phyloP scores from a whole-genome alignment of 495 filamentous ascomycete genomes.

The Annulohypoxylon maeteangense region DNA sequence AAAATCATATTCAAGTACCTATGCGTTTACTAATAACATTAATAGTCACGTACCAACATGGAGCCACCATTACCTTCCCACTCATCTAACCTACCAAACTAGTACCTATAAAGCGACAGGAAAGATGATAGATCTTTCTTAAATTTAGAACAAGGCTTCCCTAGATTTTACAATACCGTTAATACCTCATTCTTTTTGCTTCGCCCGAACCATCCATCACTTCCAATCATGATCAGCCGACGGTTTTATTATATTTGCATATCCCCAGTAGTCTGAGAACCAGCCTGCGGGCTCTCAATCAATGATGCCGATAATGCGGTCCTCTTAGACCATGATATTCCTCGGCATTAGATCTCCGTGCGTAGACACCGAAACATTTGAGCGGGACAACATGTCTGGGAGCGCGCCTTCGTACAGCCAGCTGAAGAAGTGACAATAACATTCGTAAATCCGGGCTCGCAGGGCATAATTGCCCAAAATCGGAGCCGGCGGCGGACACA shows the following conservation, averaged over 20 bases:
- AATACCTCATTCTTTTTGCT: background rate
- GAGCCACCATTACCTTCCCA: too few relatives aligned
- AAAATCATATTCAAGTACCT: too few relatives aligned
- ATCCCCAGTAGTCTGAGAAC: slow-evolving; percentile 3
- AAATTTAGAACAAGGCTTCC: background rate
- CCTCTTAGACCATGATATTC: background rate
- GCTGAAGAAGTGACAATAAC: background rate
- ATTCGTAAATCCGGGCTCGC: background rate
- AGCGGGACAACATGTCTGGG: background rate
- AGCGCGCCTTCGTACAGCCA: background rate
- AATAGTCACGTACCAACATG: too few relatives aligned
- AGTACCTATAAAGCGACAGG: too few relatives aligned
- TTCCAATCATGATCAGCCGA: background rate
- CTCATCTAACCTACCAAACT: too few relatives aligned
- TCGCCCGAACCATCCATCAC: background rate
- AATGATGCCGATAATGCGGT: background rate
- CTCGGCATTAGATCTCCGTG: background rate
- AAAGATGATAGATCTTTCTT: too few relatives aligned
- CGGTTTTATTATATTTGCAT: background rate
- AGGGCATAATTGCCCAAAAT: background rate
- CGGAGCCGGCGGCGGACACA: background rate
- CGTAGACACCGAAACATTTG: background rate
- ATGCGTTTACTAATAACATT: too few relatives aligned
- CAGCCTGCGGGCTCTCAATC: background rate
- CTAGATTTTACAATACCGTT: background rate